phyloP scores from a whole-genome alignment of 345 rosid genomes.

The Raphanus sativus region DNA sequence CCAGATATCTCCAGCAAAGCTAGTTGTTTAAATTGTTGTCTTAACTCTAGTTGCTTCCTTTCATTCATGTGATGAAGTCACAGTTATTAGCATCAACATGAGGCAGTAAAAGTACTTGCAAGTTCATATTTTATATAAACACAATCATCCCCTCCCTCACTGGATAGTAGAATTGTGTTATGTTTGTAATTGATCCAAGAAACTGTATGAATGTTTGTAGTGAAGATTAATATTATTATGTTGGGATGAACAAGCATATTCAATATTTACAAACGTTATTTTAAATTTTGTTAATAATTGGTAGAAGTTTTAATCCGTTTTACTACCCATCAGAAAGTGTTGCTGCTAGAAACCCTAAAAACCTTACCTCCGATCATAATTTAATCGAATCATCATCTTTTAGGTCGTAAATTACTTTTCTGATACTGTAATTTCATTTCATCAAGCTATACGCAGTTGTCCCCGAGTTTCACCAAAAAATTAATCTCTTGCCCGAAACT shows the following conservation, averaged over 20 bases:
- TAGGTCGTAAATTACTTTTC: background rate
- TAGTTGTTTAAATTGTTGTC: background rate
- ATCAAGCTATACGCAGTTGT: background rate
- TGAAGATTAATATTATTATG: background rate
- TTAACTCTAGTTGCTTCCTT: background rate
- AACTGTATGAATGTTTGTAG: background rate
- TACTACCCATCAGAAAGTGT: background rate
- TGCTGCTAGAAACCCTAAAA: background rate
- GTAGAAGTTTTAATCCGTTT: background rate
- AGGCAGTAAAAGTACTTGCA: background rate
- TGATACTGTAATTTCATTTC: background rate
- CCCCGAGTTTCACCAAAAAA: background rate
- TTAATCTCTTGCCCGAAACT: background rate
- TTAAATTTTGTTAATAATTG: background rate
- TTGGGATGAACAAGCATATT: background rate
- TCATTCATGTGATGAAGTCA: constrained; percentile 1
- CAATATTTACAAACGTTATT: background rate
- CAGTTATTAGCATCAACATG: constrained; percentile 5
- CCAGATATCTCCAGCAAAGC: constrained; percentile 2
- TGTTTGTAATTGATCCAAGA: background rate
- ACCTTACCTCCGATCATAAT: background rate
- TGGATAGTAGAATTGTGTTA: background rate
- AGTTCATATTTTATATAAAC: background rate
- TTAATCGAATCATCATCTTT: background rate
- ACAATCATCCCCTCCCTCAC: background rate